A percentile compares a stretch with the other conserved stretches of the same genome.
Evolutionary conservation across 768 basidiomycete species (phyloP).

Genomic region (Hygrocybe coccinea): DNA sequence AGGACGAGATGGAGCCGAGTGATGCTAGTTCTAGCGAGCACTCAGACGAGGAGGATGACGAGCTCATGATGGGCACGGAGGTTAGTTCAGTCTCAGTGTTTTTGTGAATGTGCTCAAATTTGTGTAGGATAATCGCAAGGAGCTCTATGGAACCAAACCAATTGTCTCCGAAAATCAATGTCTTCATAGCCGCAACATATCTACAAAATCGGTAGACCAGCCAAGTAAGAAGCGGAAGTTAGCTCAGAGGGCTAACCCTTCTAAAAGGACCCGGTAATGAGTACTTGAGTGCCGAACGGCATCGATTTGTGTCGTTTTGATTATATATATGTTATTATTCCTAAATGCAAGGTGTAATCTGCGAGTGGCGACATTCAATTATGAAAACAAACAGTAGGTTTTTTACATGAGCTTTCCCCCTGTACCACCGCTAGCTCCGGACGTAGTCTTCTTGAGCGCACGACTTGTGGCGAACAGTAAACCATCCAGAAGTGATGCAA

Average conservation of each 20-base stretch:
- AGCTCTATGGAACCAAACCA: conserved; percentile 26
- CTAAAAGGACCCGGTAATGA: background rate
- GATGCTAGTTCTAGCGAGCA: conserved; percentile 25
- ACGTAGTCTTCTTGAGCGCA: conserved; percentile 44
- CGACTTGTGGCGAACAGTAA: conserved; percentile 79
- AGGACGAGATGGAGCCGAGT: conserved; percentile 25
- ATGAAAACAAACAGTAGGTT: background rate
- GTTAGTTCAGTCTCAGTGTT: conserved; percentile 28
- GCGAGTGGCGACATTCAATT: background rate
- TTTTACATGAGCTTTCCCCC: conserved; percentile 46
- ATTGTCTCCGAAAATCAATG: background rate
- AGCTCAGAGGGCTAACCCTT: background rate
- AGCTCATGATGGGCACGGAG: conserved; percentile 57
- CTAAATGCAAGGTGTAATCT: background rate
- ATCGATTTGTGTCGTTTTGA: background rate
- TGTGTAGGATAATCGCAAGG: conserved; percentile 38
- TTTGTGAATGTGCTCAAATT: background rate
- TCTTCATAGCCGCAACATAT: background rate
- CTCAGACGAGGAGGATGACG: conserved; percentile 49
- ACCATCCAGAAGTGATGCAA: conserved; percentile 85
- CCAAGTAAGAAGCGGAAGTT: conserved; percentile 36
- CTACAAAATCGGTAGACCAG: conserved; percentile 16
- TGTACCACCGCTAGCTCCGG: conserved; percentile 23
- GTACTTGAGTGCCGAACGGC: no score
- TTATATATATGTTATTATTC: background rate